A percentile compares a stretch with the other conserved stretches of the same genome.
These are phyloP conservation scores for Penicillium brevicompactum DNA, from an alignment of 2,329 filamentous ascomycete genomes.

Conservation along the genomic window DNA sequence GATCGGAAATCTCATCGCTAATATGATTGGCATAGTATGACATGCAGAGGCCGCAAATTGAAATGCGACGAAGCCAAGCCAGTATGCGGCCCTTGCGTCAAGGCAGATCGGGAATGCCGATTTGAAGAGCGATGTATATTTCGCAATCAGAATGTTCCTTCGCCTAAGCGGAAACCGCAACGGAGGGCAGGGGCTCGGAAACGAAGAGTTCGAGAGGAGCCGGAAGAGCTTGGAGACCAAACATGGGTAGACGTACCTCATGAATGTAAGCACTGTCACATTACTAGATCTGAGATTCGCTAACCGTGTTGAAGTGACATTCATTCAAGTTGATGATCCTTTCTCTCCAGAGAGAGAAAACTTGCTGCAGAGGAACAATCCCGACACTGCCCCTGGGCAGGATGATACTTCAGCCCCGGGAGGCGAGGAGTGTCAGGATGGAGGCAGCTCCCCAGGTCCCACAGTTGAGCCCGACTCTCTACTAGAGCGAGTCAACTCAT, in stretches of 20 bases:
- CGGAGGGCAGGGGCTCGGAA: neutral
- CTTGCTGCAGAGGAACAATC: neutral
- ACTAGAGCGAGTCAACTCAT: neutral
- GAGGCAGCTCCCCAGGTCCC: neutral
- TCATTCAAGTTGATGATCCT: slow-evolving; percentile 6
- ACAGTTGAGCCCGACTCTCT: neutral
- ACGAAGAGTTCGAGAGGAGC: neutral
- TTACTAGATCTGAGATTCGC: neutral
- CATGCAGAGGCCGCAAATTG: slow-evolving; percentile 1
- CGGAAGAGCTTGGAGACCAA: neutral
- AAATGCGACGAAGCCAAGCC: slow-evolving; percentile 4
- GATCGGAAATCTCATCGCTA: neutral
- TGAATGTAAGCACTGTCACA: neutral
- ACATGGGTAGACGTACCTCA: slow-evolving; percentile 4
- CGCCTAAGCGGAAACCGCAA: neutral
- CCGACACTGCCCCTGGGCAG: neutral
- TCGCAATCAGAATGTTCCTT: slow-evolving; percentile 2
- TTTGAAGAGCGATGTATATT: slow-evolving; percentile 8
- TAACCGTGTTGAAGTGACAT: neutral
- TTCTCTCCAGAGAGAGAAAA: neutral
- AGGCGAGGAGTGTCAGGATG: neutral
- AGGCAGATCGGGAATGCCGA: slow-evolving; percentile 7
- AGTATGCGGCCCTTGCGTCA: slow-evolving; percentile 2
- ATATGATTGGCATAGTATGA: neutral
- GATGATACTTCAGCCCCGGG: neutral